Conservation (phyloP, 352 stramenopile species). For the Pythium dissotocum region DNA sequence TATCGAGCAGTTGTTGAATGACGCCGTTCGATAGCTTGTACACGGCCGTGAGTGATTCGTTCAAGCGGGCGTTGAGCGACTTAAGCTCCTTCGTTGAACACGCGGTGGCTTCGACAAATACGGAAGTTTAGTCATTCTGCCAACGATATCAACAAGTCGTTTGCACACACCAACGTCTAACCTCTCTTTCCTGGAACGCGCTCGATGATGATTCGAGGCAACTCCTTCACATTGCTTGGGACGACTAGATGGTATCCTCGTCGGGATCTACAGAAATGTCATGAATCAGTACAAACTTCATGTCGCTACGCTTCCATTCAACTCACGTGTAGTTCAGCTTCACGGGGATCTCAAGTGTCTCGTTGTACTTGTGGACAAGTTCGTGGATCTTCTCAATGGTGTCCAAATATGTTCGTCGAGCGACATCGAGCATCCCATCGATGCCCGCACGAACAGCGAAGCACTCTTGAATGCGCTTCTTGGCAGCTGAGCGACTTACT, state of each 20-base stretch:
- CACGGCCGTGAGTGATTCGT: constrained; percentile 80
- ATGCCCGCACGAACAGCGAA: constrained; percentile 81
- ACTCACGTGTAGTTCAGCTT: constrained; percentile 81
- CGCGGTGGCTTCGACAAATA: constrained; percentile 50
- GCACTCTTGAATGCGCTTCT: constrained; percentile 86
- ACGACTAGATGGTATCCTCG: constrained; percentile 76
- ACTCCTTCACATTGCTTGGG: constrained; percentile 49
- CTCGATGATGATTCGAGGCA: constrained; percentile 68
- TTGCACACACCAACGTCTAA: constrained; percentile 18
- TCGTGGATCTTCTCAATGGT: constrained; percentile 85
- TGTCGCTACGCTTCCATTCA: background rate
- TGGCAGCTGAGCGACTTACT: constrained; percentile 58
- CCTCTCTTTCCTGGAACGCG: constrained; percentile 64
- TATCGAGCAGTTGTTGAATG: constrained; percentile 81
- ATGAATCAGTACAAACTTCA: background rate
- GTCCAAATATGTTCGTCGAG: constrained; percentile 75
- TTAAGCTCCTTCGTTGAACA: constrained; percentile 89
- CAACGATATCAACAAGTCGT: no score
- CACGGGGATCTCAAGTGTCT: constrained; percentile 60
- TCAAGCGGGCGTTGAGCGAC: constrained; percentile 80
- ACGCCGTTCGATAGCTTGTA: constrained; percentile 89
- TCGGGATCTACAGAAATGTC: constrained; percentile 36
- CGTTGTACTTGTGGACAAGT: constrained; percentile 72
- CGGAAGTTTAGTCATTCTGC: background rate
- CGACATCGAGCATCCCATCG: constrained; percentile 86